Evolutionary conservation across 139 green algal genomes (phyloP), one percentile per base, ranked within the genome.

Genomic region (Monoraphidium neglectum): DNA sequence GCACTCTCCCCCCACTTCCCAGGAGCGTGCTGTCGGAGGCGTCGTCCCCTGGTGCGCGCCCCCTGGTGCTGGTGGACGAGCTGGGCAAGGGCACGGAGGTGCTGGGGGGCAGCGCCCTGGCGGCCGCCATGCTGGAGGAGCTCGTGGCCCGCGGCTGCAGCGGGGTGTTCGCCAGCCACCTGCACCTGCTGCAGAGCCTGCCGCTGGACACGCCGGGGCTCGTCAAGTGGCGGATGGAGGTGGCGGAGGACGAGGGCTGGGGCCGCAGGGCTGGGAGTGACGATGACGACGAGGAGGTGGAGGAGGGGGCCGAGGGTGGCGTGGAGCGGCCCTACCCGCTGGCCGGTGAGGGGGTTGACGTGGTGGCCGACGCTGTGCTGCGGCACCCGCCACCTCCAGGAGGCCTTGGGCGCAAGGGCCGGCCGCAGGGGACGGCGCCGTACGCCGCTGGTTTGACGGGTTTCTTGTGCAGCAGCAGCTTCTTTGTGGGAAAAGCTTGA

Each of bases 41-140:
- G 28, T 32, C 30, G 5, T 16, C 51, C 53, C 53, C 77, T n/a
- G n/a, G n/a, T n/a, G n/a, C n/a, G n/a, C n/a, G n/a, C 38, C 88
- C 79, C 10, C 84, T 97, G 24, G 90, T 98, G 62, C 83, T 95
- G 53, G 56, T 97, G 46, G 94, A 98, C 69, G 94, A 98, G 89
- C 87, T 98, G 72, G 93, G 94, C 38, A 98, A 97, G 77, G 94
- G 94, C 57, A 98, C 94, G 1, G 94, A 98, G 85, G 90, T 90
- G 49, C 54, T 61, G 15, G 83, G 86, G 33, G 94, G 93, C 10
- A 87, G 80, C 4, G 77, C 80, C 15, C 77, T 98, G 33, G 85
- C 87, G 0, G 90, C 76, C 0, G 84, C 84, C 1, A 77, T 97
- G 51, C 78, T 80, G 26, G 3, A 64, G 33, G 21, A 32, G 10